Percentiles rank a stretch among this genome's conserved stretches.
These are phyloP conservation scores for Suillus variegatus DNA, from an alignment of 768 basidiomycete genomes.

Conservation along the genomic window DNA sequence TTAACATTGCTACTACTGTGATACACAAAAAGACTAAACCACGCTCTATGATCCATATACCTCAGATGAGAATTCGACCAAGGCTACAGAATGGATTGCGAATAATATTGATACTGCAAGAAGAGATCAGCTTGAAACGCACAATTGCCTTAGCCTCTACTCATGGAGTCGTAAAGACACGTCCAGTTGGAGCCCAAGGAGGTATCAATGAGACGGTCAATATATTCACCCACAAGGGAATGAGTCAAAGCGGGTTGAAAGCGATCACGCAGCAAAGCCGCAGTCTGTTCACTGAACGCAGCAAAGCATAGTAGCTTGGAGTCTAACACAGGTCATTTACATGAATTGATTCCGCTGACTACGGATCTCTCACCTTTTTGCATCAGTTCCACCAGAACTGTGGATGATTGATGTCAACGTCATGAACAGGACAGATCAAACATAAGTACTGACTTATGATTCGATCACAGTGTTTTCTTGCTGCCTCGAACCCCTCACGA, in stretches of 20 bases:
- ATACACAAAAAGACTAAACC: too few species aligned
- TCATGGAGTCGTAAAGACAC: conserved; percentile 90
- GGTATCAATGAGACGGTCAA: conserved; percentile 85
- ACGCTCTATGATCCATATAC: neutral
- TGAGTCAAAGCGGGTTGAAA: conserved; percentile 93
- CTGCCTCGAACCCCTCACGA: too few species aligned
- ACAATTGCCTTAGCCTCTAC: conserved; percentile 23
- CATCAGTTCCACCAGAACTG: conserved; percentile 93
- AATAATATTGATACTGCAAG: conserved; percentile 87
- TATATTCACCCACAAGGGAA: conserved; percentile 77
- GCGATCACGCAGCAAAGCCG: conserved; percentile 83
- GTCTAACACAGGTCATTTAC: conserved; percentile 45
- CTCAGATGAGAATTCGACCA: neutral
- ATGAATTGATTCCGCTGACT: conserved; percentile 10
- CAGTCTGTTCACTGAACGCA: conserved; percentile 89
- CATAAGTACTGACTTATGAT: too few species aligned
- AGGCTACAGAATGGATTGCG: conserved; percentile 78
- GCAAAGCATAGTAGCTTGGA: conserved; percentile 92
- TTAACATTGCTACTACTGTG: too few species aligned
- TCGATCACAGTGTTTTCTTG: too few species aligned
- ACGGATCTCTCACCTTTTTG: conserved; percentile 70
- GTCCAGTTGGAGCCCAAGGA: conserved; percentile 96
- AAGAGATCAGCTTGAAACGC: conserved; percentile 3
- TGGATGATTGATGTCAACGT: conserved; percentile 26
- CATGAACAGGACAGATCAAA: too few species aligned